Conservation (phyloP, 2,329 filamentous ascomycete species). For the Neocucurbitaria cava region DNA sequence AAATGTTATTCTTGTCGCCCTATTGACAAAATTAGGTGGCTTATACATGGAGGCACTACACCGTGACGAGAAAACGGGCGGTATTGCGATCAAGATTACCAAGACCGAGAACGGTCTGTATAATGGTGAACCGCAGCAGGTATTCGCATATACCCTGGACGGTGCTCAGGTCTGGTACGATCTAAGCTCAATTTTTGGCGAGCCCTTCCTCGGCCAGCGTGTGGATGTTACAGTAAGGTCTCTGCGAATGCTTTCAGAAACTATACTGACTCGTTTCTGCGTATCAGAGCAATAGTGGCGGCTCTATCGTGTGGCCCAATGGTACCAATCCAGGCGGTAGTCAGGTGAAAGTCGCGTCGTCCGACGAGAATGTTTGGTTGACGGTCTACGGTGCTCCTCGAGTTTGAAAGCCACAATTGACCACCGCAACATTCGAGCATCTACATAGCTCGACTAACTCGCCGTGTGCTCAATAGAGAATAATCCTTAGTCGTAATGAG, state of each 20-base stretch:
- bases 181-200: conserved; percentile 33
- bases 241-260: no score
- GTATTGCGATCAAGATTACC: conserved; percentile 39
- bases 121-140: conserved; percentile 26
- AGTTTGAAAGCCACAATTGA: background rate
- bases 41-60: conserved; percentile 27
- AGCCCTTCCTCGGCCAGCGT: conserved; percentile 35
- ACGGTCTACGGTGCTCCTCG: conserved; percentile 19
- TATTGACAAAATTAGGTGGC: conserved; percentile 14
- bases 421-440: background rate
- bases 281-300: conserved; percentile 15
- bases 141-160: conserved; percentile 35
- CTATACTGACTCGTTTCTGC: no score
- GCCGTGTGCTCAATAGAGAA: background rate
- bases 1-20: background rate
- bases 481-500: conserved; percentile 1
- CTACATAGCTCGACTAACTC: background rate
- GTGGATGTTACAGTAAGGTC: conserved; percentile 18
- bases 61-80: conserved; percentile 25
- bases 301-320: conserved; percentile 30
- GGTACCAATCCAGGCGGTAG: conserved; percentile 32
- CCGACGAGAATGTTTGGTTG: conserved; percentile 32
- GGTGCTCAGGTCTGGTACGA: conserved; percentile 34
- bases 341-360: conserved; percentile 26
- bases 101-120: conserved; percentile 26